Conservation (phyloP, 768 basidiomycete genomes). For the Naematelia encephala region DNA sequence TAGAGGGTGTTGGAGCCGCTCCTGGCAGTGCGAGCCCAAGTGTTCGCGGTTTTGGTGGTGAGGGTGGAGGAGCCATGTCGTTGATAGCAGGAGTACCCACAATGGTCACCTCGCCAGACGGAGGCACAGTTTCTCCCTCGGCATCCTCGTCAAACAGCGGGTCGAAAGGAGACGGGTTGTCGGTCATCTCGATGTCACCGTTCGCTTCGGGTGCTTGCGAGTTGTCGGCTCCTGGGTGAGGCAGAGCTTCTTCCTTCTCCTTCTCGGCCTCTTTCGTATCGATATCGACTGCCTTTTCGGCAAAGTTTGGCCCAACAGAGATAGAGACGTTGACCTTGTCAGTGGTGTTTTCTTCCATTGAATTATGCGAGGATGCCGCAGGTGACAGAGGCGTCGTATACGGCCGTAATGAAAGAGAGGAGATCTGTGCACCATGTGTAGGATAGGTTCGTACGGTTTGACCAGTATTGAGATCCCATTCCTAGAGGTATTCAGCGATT, state of each 20-base stretch:
- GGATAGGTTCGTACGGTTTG: conserved; percentile 70
- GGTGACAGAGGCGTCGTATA: conserved; percentile 43
- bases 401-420: conserved; percentile 74
- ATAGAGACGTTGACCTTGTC: conserved; percentile 20
- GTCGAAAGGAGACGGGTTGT: conserved; percentile 76
- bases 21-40: conserved; percentile 1
- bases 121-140: conserved; percentile 54
- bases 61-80: conserved; percentile 7
- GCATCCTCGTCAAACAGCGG: conserved; percentile 84
- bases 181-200: conserved; percentile 50
- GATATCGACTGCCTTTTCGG: conserved; percentile 5
- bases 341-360: conserved; percentile 14
- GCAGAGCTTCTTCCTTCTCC: not conserved
- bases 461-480: conserved; percentile 98
- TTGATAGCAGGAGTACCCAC: conserved; percentile 15
- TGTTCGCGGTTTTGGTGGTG: conserved; percentile 7
- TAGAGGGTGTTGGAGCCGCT: conserved; percentile 11
- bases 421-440: conserved; percentile 78
- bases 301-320: conserved; percentile 27
- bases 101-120: conserved; percentile 13
- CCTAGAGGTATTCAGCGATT: conserved; percentile 55
- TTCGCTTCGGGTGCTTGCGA: not conserved
- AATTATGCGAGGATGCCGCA: conserved; percentile 32
- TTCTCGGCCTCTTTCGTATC: not conserved
- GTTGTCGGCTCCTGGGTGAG: not conserved